Percentiles rank a stretch among this genome's conserved stretches.
Evolutionary conservation across 148 eudicot species (phyloP).

Genomic region (Rhododendron ovatum): DNA sequence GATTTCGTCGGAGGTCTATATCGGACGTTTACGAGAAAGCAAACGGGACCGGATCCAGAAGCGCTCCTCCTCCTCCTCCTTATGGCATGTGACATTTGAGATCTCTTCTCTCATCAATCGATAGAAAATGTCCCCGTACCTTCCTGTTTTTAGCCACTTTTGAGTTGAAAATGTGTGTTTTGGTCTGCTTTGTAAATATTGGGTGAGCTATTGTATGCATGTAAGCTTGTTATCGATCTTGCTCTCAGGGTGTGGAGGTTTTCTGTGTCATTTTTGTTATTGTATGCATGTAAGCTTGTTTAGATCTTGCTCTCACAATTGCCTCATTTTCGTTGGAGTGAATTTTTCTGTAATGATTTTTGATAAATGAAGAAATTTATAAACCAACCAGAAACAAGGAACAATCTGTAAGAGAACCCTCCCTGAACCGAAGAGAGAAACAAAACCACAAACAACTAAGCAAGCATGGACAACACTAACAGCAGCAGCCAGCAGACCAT

Average conservation of each 20-base stretch:
- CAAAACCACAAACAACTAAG: no score
- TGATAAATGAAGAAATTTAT: no score
- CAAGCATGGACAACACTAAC: no score
- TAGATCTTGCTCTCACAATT: not conserved
- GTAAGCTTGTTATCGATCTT: not conserved
- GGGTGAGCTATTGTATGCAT: not conserved
- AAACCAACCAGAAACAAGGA: no score
- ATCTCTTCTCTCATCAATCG: not conserved
- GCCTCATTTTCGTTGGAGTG: not conserved
- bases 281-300: no score
- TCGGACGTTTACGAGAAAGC: conserved; percentile 43
- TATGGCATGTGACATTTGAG: conserved; percentile 38
- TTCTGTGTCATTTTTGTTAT: not conserved
- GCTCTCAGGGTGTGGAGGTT: not conserved
- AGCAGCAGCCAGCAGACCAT: no score
- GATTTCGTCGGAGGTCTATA: conserved; percentile 42
- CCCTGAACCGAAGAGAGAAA: no score
- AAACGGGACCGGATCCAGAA: conserved; percentile 42
- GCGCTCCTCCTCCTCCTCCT: conserved; percentile 51
- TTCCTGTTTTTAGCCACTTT: not conserved
- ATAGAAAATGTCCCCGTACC: not conserved
- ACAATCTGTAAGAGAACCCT: no score
- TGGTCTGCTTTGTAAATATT: not conserved
- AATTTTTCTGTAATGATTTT: not conserved
- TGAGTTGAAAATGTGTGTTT: not conserved